Evolutionary conservation across 768 basidiomycete genomes (phyloP).

Genomic region (Cubamyces lactineus): DNA sequence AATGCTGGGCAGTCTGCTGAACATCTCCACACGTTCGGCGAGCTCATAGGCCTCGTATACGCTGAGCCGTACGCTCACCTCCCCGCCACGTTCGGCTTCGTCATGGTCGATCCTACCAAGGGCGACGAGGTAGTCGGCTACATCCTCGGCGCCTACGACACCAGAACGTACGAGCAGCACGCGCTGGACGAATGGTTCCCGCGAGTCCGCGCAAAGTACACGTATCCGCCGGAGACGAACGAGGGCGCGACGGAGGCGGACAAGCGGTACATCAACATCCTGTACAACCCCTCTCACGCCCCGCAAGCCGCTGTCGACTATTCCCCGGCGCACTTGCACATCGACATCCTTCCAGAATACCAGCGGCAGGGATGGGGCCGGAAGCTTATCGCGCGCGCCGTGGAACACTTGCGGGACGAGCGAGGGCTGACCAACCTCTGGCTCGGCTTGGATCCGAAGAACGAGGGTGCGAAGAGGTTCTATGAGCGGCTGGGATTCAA

Average conservation of each 20-base stretch:
- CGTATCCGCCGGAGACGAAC: constrained; percentile 25
- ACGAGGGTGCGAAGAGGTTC: constrained; percentile 60
- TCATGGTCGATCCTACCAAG: constrained; percentile 50
- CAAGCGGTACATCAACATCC: constrained; percentile 39
- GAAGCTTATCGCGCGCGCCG: constrained; percentile 57
- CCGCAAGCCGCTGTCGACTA: constrained; percentile 60
- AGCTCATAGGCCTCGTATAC: constrained; percentile 73
- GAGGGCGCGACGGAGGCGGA: constrained; percentile 41
- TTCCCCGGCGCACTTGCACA: constrained; percentile 76
- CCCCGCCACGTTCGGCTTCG: constrained; percentile 71
- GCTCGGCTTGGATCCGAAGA: constrained; percentile 70
- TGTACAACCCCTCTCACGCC: constrained; percentile 44
- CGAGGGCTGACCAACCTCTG: constrained; percentile 55
- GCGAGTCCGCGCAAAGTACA: constrained; percentile 57
- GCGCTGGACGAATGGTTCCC: constrained; percentile 70
- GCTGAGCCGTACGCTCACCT: constrained; percentile 76
- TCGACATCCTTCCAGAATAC: constrained; percentile 68
- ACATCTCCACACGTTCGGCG: constrained; percentile 57
- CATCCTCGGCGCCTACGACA: constrained; percentile 67
- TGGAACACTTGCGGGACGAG: constrained; percentile 52
- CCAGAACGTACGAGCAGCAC: constrained; percentile 62
- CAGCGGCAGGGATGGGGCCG: constrained; percentile 76
- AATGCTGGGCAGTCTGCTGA: constrained; percentile 72
- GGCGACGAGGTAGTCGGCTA: constrained; percentile 66
- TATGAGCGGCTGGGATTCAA: constrained; percentile 67